Conservation (phyloP, 257 asterid genomes). For the Nicotiana undulata region DNA sequence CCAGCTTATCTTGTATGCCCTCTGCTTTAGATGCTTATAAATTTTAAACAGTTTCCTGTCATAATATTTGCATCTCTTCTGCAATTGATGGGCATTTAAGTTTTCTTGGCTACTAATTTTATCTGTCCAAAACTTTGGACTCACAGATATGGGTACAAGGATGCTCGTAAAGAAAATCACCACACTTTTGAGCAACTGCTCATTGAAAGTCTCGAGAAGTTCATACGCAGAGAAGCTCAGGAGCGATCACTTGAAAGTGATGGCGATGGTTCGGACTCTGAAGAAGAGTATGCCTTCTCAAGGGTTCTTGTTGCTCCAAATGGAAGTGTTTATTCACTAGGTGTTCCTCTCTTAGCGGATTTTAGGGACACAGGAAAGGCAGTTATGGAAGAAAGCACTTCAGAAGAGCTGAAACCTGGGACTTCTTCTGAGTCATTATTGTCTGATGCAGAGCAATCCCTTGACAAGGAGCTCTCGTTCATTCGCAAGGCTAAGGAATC, state of each 20-base stretch:
- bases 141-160: slow-evolving; percentile 96
- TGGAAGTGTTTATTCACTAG: slow-evolving; percentile 83
- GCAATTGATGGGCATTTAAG: background rate
- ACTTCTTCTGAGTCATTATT: slow-evolving; percentile 25
- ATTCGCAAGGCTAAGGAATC: slow-evolving; percentile 74
- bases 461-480: slow-evolving; percentile 86
- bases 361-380: slow-evolving; percentile 45
- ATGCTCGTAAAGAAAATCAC: slow-evolving; percentile 87
- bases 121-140: background rate
- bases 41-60: background rate
- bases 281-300: slow-evolving; percentile 51
- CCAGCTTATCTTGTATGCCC: background rate
- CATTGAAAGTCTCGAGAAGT: slow-evolving; percentile 88
- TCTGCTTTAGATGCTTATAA: background rate
- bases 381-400: slow-evolving; percentile 35
- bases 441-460: slow-evolving; percentile 62
- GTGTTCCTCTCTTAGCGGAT: slow-evolving; percentile 79
- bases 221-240: slow-evolving; percentile 92
- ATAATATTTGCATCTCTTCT: background rate
- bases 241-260: slow-evolving; percentile 92
- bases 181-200: slow-evolving; percentile 88
- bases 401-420: slow-evolving; percentile 37
- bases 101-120: background rate
- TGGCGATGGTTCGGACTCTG: slow-evolving; percentile 55
- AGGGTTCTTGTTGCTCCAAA: slow-evolving; percentile 78